phyloP scores from a whole-genome alignment of 768 basidiomycete species.

The Lepiota brunneoincarnata region DNA sequence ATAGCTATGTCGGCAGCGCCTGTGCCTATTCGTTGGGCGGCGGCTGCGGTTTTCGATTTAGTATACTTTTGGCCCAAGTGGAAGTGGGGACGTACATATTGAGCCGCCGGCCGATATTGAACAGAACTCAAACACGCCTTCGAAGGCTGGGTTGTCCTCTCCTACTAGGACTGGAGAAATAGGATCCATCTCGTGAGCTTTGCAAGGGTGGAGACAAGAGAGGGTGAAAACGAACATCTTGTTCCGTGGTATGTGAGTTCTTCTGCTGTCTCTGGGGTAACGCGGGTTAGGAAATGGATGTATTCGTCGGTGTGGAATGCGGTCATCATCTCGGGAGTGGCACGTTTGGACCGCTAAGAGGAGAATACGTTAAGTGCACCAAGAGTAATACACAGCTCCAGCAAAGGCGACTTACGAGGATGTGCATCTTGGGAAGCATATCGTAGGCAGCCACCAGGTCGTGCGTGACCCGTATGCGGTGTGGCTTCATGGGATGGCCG shows the following conservation, averaged over 20 bases:
- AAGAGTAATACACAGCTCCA: too few species aligned
- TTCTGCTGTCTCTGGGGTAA: conserved; percentile 89
- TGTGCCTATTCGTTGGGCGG: conserved; percentile 74
- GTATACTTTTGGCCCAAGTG: conserved; percentile 4
- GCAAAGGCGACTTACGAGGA: conserved; percentile 69
- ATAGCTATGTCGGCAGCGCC: conserved; percentile 91
- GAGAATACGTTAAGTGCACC: not conserved
- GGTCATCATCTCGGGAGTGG: conserved; percentile 78
- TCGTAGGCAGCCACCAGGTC: conserved; percentile 88
- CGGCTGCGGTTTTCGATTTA: conserved; percentile 46
- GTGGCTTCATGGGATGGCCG: conserved; percentile 95
- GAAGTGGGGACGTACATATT: conserved; percentile 54
- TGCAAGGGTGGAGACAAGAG: not conserved
- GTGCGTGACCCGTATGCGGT: conserved; percentile 92
- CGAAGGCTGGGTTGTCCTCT: conserved; percentile 96
- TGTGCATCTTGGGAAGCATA: conserved; percentile 92
- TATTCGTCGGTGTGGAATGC: conserved; percentile 99
- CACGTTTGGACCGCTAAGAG: conserved; percentile 66
- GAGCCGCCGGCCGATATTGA: conserved; percentile 96
- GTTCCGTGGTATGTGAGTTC: conserved; percentile 82
- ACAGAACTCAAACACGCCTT: conserved; percentile 96
- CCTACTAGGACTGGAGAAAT: conserved; percentile 64
- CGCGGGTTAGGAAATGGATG: conserved; percentile 83
- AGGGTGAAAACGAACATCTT: conserved; percentile 58
- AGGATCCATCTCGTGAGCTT: not conserved